A percentile compares a stretch with the other conserved stretches of the same genome.
These are phyloP conservation scores for Ascobolus immersus DNA, from an alignment of 495 filamentous ascomycete species.

Conservation along the genomic window DNA sequence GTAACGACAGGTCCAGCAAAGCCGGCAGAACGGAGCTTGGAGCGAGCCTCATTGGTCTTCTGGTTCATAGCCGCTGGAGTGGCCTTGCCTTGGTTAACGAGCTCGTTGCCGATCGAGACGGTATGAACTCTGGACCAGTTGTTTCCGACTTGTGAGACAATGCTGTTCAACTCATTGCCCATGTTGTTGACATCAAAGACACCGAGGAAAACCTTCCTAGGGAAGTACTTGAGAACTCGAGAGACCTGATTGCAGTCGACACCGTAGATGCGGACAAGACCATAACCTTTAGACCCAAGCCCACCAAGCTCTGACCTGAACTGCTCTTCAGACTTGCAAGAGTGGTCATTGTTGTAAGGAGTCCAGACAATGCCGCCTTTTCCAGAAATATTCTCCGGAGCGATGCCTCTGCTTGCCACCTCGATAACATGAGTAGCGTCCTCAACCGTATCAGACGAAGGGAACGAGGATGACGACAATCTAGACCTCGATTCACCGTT, in stretches of 20 bases:
- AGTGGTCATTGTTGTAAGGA: no score
- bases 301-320: constrained; percentile 11
- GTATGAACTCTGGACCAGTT: constrained; percentile 44
- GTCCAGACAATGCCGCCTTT: no score
- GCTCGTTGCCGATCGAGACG: constrained; percentile 56
- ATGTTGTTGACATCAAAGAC: constrained; percentile 39
- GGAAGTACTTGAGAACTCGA: constrained; percentile 28
- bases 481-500: no score
- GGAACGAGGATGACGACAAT: no score
- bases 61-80: constrained; percentile 24
- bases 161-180: constrained; percentile 25
- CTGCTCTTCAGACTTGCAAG: no score
- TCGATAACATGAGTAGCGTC: no score
- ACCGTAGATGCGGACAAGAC: constrained; percentile 52
- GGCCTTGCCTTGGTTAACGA: constrained; percentile 31
- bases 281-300: constrained; percentile 21
- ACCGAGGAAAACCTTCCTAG: constrained; percentile 46
- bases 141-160: constrained; percentile 21
- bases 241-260: constrained; percentile 48
- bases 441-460: no score
- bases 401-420: no score
- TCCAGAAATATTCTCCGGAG: no score
- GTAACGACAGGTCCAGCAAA: constrained; percentile 53
- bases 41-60: constrained; percentile 22
- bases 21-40: constrained; percentile 30